A percentile compares a stretch with the other conserved stretches of the same genome.
These are phyloP conservation scores for Penicillium arizonense DNA, from an alignment of 495 filamentous ascomycete genomes.

Conservation along the genomic window DNA sequence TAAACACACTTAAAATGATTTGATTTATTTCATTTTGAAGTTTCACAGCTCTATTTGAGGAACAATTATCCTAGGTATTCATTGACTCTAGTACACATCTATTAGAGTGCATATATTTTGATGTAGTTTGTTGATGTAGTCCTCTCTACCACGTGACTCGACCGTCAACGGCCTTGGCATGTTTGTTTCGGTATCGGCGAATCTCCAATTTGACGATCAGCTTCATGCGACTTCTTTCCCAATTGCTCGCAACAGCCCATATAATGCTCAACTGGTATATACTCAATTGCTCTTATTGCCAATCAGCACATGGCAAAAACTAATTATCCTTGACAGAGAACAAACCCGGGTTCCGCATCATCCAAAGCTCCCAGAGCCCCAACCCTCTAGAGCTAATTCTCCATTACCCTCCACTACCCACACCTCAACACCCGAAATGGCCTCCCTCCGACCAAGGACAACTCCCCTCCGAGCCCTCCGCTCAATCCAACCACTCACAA, in stretches of 20 bases:
- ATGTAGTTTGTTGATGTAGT: neutral
- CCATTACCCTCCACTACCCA: neutral
- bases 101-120: slow-evolving; percentile 1
- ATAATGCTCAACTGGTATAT: slow-evolving; percentile 8
- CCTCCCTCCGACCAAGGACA: slow-evolving; percentile 6
- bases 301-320: neutral
- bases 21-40: too few relatives aligned
- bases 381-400: neutral
- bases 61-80: too few relatives aligned
- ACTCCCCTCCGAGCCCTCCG: slow-evolving; percentile 9
- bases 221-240: slow-evolving; percentile 19
- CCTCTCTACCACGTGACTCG: neutral
- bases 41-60: too few relatives aligned
- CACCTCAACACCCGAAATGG: slow-evolving; percentile 10
- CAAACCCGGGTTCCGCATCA: neutral
- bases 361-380: slow-evolving; percentile 5
- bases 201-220: slow-evolving; percentile 13
- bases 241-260: slow-evolving; percentile 4
- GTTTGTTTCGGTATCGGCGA: slow-evolving; percentile 15
- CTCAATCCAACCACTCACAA: slow-evolving; percentile 3
- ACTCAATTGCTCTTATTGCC: neutral
- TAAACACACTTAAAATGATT: too few relatives aligned
- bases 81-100: neutral
- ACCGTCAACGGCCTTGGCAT: slow-evolving; percentile 2
- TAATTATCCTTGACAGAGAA: neutral